Conservation (phyloP, 805 yeast genomes). For the Candida maris region DNA sequence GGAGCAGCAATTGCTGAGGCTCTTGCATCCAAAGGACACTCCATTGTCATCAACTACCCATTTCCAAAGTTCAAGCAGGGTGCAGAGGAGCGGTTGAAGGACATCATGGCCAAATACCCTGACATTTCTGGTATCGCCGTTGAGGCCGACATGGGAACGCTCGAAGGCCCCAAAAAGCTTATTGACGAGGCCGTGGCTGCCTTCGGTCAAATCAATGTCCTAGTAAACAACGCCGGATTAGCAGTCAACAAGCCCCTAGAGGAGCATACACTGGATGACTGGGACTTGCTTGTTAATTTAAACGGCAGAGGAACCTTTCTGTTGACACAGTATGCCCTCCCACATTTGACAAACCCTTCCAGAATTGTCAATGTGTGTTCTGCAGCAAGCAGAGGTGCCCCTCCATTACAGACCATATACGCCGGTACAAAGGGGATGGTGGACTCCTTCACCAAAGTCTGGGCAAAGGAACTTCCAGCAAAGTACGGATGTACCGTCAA, state of each 20-base stretch:
- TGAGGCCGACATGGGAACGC: conserved; percentile 7
- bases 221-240: conserved; percentile 8
- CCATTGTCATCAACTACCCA: conserved; percentile 9
- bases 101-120: conserved; percentile 4
- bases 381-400: conserved; percentile 9
- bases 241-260: conserved; percentile 8
- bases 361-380: conserved; percentile 8
- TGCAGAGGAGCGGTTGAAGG: conserved; percentile 2
- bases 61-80: conserved; percentile 3
- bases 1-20: conserved; percentile 45
- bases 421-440: conserved; percentile 13
- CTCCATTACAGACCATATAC: conserved; percentile 7
- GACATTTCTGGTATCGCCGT: conserved; percentile 5
- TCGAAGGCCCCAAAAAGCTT: conserved; percentile 7
- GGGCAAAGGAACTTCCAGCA: conserved; percentile 11
- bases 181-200: conserved; percentile 6
- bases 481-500: conserved; percentile 11
- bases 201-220: conserved; percentile 4
- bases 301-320: conserved; percentile 8
- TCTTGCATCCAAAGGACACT: conserved; percentile 36
- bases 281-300: conserved; percentile 6
- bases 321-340: conserved; percentile 5
- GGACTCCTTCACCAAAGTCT: conserved; percentile 10
- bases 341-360: conserved; percentile 7
- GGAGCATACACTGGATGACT: conserved; percentile 6